A percentile compares a stretch with the other conserved stretches of the same genome.
Conservation (phyloP, 108 stramenopile genomes). For the Chaetoceros tenuissimus region DNA sequence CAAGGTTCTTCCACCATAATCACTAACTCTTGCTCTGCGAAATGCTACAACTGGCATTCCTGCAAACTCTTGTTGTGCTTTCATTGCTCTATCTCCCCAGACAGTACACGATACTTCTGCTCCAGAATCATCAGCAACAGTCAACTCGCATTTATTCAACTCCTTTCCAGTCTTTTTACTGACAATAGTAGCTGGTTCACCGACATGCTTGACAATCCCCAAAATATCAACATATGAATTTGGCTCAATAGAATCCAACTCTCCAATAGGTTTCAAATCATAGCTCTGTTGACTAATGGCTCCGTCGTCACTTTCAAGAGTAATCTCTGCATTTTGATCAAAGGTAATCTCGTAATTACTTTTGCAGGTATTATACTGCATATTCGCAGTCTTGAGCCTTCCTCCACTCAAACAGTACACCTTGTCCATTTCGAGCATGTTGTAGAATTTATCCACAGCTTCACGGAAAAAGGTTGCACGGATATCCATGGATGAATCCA, state of each 20-base stretch:
- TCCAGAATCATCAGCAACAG: slow-evolving; percentile 82
- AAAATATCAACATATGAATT: slow-evolving; percentile 68
- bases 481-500: slow-evolving; percentile 84
- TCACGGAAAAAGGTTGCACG: slow-evolving; percentile 95
- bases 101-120: slow-evolving; percentile 82
- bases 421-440: slow-evolving; percentile 68
- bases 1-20: slow-evolving; percentile 78
- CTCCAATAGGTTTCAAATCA: slow-evolving; percentile 57
- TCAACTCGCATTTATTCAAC: slow-evolving; percentile 83
- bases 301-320: slow-evolving; percentile 47
- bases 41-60: slow-evolving; percentile 75
- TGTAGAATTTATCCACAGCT: slow-evolving; percentile 85
- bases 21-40: slow-evolving; percentile 77
- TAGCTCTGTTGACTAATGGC: slow-evolving; percentile 59
- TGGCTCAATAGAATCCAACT: slow-evolving; percentile 54
- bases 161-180: slow-evolving; percentile 81
- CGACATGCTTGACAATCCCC: slow-evolving; percentile 73
- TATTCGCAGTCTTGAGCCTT: slow-evolving; percentile 89
- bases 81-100: slow-evolving; percentile 73
- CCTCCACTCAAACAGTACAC: slow-evolving; percentile 93
- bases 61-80: slow-evolving; percentile 36
- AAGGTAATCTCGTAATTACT: slow-evolving; percentile 90
- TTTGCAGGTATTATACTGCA: slow-evolving; percentile 89
- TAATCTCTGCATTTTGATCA: slow-evolving; percentile 83
- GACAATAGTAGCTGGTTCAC: slow-evolving; percentile 49